phyloP scores from a whole-genome alignment of 495 filamentous ascomycete species.

The Penicillium fimorum region DNA sequence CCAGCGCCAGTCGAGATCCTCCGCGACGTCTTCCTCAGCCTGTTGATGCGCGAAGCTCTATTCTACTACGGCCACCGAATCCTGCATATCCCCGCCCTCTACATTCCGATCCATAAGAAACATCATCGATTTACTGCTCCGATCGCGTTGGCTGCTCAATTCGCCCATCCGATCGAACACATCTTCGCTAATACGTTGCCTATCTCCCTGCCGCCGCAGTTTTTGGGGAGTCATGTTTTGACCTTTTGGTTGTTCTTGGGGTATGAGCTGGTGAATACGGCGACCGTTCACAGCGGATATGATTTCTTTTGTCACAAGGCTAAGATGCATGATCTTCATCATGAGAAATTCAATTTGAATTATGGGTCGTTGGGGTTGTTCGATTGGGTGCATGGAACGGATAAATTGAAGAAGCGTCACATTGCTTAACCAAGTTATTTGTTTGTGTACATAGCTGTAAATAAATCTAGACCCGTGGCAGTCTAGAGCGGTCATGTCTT shows the following conservation, averaged over 20 bases:
- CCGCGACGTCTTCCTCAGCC: conserved; percentile 44
- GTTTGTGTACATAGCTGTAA: not conserved
- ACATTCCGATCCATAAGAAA: conserved; percentile 52
- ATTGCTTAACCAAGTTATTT: conserved; percentile 11
- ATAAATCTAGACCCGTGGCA: no score
- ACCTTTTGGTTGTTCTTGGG: conserved; percentile 52
- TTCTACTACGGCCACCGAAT: conserved; percentile 59
- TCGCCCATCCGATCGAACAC: conserved; percentile 58
- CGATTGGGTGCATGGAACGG: conserved; percentile 39
- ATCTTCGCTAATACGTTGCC: conserved; percentile 54
- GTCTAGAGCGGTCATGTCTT: no score
- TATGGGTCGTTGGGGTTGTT: conserved; percentile 37
- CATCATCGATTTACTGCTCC: conserved; percentile 61
- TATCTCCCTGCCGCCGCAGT: conserved; percentile 49
- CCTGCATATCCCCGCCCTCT: conserved; percentile 51
- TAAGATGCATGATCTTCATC: conserved; percentile 54
- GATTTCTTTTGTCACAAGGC: conserved; percentile 46
- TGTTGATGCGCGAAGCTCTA: conserved; percentile 48
- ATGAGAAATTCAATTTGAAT: conserved; percentile 41
- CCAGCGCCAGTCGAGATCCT: conserved; percentile 36
- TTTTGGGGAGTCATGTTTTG: conserved; percentile 47
- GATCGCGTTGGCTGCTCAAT: conserved; percentile 57
- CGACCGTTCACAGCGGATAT: conserved; percentile 55
- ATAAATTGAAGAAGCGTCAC: conserved; percentile 28
- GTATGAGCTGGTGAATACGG: conserved; percentile 48